A percentile compares a stretch with the other conserved stretches of the same genome.
Conservation (phyloP, 2,329 filamentous ascomycete species). For the Penicillium brevicompactum region DNA sequence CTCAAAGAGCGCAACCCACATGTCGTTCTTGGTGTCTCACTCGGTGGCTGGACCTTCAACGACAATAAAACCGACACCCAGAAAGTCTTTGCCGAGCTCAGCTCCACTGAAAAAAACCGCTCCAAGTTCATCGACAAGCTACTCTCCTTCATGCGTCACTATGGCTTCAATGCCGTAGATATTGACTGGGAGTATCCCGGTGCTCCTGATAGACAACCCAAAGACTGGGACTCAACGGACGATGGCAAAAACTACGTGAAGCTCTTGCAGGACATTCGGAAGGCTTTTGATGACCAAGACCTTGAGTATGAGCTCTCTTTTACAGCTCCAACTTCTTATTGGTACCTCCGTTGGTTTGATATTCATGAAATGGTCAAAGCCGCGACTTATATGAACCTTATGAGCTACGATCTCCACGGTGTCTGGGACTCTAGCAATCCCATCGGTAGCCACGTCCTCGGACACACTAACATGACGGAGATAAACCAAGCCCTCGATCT, state of each 20-base stretch:
- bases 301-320: neutral
- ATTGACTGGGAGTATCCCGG: slow-evolving; percentile 6
- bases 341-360: slow-evolving; percentile 7
- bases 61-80: slow-evolving; percentile 6
- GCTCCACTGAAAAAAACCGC: neutral
- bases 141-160: neutral
- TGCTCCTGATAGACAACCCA: neutral
- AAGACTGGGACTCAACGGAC: slow-evolving; percentile 14
- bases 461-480: neutral
- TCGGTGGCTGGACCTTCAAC: slow-evolving; percentile 19
- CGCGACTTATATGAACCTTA: slow-evolving; percentile 1
- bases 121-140: slow-evolving; percentile 2
- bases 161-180: slow-evolving; percentile 8
- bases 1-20: slow-evolving; percentile 7
- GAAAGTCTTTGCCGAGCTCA: slow-evolving; percentile 8
- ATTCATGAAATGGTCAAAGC: neutral
- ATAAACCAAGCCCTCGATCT: slow-evolving; percentile 39
- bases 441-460: neutral
- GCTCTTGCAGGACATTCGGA: slow-evolving; percentile 32
- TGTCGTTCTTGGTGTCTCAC: slow-evolving; percentile 1
- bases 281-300: neutral
- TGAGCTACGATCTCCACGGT: slow-evolving; percentile 12
- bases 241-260: slow-evolving; percentile 30
- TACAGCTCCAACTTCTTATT: slow-evolving; percentile 8
- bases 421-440: slow-evolving; percentile 1